Percentiles rank a stretch among this genome's conserved stretches.
These are phyloP conservation scores for Solanum neorickii DNA, from an alignment of 257 asterid genomes.

Conservation along the genomic window DNA sequence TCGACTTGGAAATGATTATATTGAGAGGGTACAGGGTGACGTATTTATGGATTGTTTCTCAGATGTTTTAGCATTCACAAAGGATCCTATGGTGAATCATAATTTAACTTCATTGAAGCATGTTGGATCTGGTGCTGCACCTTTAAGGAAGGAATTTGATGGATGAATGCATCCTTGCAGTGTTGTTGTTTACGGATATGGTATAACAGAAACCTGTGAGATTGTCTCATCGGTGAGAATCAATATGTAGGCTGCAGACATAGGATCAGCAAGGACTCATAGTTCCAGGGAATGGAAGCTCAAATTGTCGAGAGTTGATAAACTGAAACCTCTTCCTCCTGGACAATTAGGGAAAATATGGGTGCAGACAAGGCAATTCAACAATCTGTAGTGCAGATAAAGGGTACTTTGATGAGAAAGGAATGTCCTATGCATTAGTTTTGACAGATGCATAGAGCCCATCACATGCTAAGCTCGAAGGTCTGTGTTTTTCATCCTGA, in stretches of 20 bases:
- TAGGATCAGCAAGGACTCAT: conserved; percentile 71
- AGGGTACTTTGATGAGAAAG: conserved; percentile 79
- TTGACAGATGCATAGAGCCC: conserved; percentile 83
- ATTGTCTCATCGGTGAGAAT: conserved; percentile 12
- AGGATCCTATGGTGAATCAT: conserved; percentile 14
- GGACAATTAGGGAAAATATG: conserved; percentile 80
- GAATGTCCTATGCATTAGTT: conserved; percentile 61
- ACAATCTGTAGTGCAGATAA: conserved; percentile 55
- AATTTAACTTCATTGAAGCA: conserved; percentile 20
- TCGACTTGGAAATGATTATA: conserved; percentile 12
- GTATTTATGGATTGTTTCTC: conserved; percentile 20
- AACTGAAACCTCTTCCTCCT: conserved; percentile 61
- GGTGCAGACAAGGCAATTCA: conserved; percentile 66
- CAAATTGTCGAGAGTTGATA: conserved; percentile 61
- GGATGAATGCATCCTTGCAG: conserved; percentile 18
- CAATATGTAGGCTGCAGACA: conserved; percentile 30
- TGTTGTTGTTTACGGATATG: conserved; percentile 16
- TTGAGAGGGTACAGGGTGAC: conserved; percentile 16
- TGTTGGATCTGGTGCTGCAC: conserved; percentile 31
- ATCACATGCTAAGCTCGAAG: conserved; percentile 85
- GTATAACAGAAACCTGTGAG: conserved; percentile 28
- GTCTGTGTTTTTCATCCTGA: conserved; percentile 74
- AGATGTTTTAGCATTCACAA: conserved; percentile 7
- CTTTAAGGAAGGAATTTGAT: conserved; percentile 21
- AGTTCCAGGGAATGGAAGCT: conserved; percentile 60